Percentiles rank a stretch among this genome's conserved stretches.
phyloP scores from a whole-genome alignment of 495 filamentous ascomycete species.

The Xylaria telfairii region DNA sequence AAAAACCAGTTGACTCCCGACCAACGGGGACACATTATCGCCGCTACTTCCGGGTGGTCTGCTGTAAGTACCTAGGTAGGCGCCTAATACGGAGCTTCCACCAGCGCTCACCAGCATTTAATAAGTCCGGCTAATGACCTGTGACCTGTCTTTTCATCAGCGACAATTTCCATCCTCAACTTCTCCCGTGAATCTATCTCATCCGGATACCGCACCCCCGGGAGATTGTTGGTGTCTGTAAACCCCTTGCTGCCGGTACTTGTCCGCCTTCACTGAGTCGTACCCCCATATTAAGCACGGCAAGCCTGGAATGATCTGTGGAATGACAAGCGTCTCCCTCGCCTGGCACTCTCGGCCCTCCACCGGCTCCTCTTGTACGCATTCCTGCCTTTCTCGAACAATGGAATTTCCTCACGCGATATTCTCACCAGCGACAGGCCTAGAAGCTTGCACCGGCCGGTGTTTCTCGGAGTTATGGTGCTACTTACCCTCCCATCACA shows the following conservation, averaged over 20 bases:
- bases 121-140: slow-evolving; percentile 7
- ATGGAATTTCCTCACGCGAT: background rate
- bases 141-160: background rate
- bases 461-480: slow-evolving; percentile 10
- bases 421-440: background rate
- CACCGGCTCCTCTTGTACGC: background rate
- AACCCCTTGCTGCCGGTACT: background rate
- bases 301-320: background rate
- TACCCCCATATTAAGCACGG: background rate
- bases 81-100: background rate
- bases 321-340: background rate
- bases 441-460: background rate
- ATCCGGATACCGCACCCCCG: background rate
- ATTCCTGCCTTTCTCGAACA: slow-evolving; percentile 1
- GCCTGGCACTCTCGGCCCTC: too few species aligned
- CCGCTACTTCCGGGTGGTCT: background rate
- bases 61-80: too few species aligned
- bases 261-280: too few species aligned
- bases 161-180: background rate
- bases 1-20: background rate
- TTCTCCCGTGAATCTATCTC: background rate
- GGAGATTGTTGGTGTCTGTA: background rate
- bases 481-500: slow-evolving; percentile 15
- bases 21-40: background rate
- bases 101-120: background rate